Base-by-base conservation (phyloP, 345 rosid genomes). In the Angophora floribunda region DNA sequence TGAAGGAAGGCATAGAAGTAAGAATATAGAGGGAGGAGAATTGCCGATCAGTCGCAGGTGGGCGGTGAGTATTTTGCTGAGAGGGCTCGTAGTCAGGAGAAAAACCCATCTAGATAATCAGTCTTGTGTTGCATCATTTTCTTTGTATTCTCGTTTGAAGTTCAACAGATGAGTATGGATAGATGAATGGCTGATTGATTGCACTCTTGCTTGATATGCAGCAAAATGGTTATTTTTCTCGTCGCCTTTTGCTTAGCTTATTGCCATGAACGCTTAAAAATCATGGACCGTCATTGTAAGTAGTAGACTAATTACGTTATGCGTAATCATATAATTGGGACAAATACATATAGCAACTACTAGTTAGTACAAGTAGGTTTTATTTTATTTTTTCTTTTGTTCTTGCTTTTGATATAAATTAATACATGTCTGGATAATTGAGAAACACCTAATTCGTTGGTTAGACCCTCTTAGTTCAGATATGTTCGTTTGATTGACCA, bases 1-100 rank as follows among this genome's bases (percentile, higher is more conserved):
- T 90, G 88, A 91, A 95, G 53, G 92, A 92, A 89, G 93, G 94
- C 90, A 93, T 95, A 78, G 99, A 98, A 91, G 97, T 97, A 22
- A 93, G 99, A 92, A 89, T 94, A 36, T 82, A 67, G 49, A 75
- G 84, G 49, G 6, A 75, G 49, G 6, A 75, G 49, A 75, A 75
- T 75, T 28, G 28, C 45, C 24, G 11, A 32, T 70, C 24, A 2
- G 44, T 75, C 28, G 5, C 84, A 75, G 47, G 84, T 2, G 45
- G 49, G 26, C 4, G 4, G 49, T 4, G 84, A 41, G 49, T 5
- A 9, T 41, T 75, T 75, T 75, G 84, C 49, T 1, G 8, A 49
- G 14, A 2, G 7, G 84, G 41, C 24, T 75, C 26, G 45, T 1
- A 36, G 82, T 36, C 10, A 36, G 28, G 49, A 75, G 26, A 36